Base-by-base conservation (phyloP, 176 grass and related monocot genomes). In the Panicum miliaceum region DNA sequence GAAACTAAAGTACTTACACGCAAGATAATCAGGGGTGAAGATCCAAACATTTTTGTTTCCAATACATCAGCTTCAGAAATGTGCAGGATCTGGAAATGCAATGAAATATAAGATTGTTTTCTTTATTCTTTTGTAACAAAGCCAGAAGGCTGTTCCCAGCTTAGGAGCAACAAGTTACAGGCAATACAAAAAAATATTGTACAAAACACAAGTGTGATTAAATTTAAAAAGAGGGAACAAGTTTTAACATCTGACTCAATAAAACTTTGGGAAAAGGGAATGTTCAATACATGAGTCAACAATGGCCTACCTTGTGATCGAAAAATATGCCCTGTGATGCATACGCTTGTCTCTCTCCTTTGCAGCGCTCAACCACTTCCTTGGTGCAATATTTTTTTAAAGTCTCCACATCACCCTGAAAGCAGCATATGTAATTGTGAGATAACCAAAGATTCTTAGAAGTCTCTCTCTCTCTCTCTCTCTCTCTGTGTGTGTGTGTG, bases 41-140 rank as follows among this genome's bases (percentile, higher is more conserved):
- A 93, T 42, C 96, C 96, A 85, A 98, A 85, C 93, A 98, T 95
- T 93, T 88, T 98, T 84, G 93, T 98, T 93, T 98, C 96, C 70
- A 71, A 84, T 56, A 95, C 92, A 59, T 95, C 96, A 90, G 90
- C 93, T 78, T 98, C 96, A 65, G 92, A 95, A 83, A 98, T 95
- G 71, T 95, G 96, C 56, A 98, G 87, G 88, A 98, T 98, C 96
- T 98, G 89, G 50, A 89, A 77, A 60, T 54, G 7, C 68, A 88
- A 69, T 37, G 46, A 45, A 82, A 71, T 73, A 43, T 81, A n/a
- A 84, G 19, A 50, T 32, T 45, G 16, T n/a, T 16, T 40, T 62
- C 5, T 37, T 71, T 5, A 0, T 38, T 46, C 50, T 52, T 40
- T 51, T 54, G 42, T 14, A 41, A 61, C 47, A 65, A 64, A 14